A percentile compares a stretch with the other conserved stretches of the same genome.
Conservation (phyloP, 306 rosid species). For the Vigna trinervia region DNA sequence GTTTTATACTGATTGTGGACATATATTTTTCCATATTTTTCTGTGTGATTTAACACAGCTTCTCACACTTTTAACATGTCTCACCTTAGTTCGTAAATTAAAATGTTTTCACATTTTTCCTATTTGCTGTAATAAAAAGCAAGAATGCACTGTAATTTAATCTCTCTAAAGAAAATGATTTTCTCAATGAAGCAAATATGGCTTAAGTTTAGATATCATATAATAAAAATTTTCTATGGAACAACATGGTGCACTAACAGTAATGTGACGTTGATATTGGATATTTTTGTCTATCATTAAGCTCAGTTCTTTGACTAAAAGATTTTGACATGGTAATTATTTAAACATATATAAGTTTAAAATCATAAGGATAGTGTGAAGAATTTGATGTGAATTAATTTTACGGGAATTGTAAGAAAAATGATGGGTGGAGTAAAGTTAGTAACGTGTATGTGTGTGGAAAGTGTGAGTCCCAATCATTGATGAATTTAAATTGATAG, state of each 20-base stretch:
- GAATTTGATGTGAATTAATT: not conserved
- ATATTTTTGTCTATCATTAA: not conserved
- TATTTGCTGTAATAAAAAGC: too few relatives aligned
- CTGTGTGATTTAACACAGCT: too few relatives aligned
- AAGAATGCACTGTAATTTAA: not conserved
- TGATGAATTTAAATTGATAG: constrained; percentile 40
- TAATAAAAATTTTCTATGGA: not conserved
- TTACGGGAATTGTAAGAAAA: too few relatives aligned
- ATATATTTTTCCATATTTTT: too few relatives aligned
- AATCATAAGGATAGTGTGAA: not conserved
- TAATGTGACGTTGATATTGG: not conserved
- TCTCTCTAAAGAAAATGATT: not conserved
- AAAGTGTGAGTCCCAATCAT: constrained; percentile 45
- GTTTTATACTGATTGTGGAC: too few relatives aligned
- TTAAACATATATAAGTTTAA: too few relatives aligned
- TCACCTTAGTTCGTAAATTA: too few relatives aligned
- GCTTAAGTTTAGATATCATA: not conserved
- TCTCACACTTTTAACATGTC: too few relatives aligned
- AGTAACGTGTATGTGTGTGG: constrained; percentile 11
- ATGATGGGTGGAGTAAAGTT: not conserved
- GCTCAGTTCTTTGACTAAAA: not conserved
- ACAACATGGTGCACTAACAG: not conserved
- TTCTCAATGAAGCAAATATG: not conserved
- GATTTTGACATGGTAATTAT: not conserved
- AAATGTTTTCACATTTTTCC: too few relatives aligned